Evolutionary conservation across 2,329 filamentous ascomycete genomes (phyloP).

Genomic region (Celoporthe dispersa): DNA sequence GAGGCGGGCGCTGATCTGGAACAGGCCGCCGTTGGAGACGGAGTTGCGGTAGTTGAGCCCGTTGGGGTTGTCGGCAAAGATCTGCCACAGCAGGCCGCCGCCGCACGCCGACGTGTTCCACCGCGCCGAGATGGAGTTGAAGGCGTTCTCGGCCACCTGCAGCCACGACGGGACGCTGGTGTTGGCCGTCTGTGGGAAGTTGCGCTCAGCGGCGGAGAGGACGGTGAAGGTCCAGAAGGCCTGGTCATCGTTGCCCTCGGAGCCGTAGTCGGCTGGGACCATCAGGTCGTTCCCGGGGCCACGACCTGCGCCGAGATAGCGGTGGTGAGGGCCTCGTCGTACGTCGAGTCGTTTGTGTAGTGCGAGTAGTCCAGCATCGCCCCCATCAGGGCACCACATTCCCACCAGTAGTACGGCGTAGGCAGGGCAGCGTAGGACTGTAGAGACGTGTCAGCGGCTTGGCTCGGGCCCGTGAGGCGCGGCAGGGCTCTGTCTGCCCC

Average conservation of each 20-base stretch:
- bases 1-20: constrained; percentile 78
- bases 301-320: constrained; percentile 62
- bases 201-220: constrained; percentile 70
- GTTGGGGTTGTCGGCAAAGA: constrained; percentile 72
- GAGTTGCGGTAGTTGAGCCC: constrained; percentile 85
- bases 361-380: constrained; percentile 72
- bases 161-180: constrained; percentile 64
- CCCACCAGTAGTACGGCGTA: constrained; percentile 72
- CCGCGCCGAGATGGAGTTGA: constrained; percentile 69
- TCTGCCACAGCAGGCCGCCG: constrained; percentile 82
- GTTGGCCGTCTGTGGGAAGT: constrained; percentile 64
- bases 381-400: constrained; percentile 68
- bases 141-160: constrained; percentile 70
- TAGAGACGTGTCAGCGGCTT: constrained; percentile 11
- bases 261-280: constrained; percentile 56
- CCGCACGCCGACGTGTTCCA: constrained; percentile 72
- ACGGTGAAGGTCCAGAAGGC: constrained; percentile 74
- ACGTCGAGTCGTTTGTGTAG: constrained; percentile 64
- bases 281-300: constrained; percentile 64
- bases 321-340: constrained; percentile 63
- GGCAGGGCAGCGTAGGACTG: constrained; percentile 66
- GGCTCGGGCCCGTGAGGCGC: background rate
- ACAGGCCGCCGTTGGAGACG: constrained; percentile 81
- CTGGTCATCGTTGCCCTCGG: constrained; percentile 76
- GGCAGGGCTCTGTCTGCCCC: background rate